A percentile compares a stretch with the other conserved stretches of the same genome.
Evolutionary conservation across 108 stramenopile genomes (phyloP).

Genomic region (Nitzschia sp.): DNA sequence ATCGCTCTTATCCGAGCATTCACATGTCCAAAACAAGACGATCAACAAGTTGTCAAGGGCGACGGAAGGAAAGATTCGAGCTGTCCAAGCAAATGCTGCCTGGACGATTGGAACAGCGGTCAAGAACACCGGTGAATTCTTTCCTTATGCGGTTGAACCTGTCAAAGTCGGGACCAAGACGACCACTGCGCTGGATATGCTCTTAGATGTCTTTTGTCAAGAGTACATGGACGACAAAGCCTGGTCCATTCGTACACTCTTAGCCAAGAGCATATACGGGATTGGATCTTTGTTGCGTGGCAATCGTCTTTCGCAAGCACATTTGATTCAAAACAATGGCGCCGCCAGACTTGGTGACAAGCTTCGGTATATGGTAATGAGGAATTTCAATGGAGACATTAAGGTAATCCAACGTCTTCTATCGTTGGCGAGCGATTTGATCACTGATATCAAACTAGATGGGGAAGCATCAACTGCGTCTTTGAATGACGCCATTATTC

Average conservation of each 20-base stretch:
- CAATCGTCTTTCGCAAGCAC: conserved; percentile 60
- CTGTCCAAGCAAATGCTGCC: conserved; percentile 75
- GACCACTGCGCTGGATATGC: conserved; percentile 32
- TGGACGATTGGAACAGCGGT: conserved; percentile 91
- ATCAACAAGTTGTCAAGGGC: conserved; percentile 9
- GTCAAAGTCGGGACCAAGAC: conserved; percentile 16
- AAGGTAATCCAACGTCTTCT: conserved; percentile 55
- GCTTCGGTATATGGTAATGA: conserved; percentile 4
- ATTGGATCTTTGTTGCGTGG: conserved; percentile 76
- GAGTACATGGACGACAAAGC: conserved; percentile 17
- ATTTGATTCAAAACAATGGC: conserved; percentile 43
- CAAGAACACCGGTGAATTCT: conserved; percentile 89
- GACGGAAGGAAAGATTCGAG: conserved; percentile 32
- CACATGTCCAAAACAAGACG: conserved; percentile 41
- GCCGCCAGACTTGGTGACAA: conserved; percentile 29
- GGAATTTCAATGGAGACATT: conserved; percentile 12
- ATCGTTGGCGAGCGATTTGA: conserved; percentile 54
- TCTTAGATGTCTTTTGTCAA: conserved; percentile 34
- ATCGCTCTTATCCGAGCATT: conserved; percentile 54
- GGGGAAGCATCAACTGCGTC: not conserved
- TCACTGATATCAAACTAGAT: conserved; percentile 56
- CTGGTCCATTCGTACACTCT: conserved; percentile 14
- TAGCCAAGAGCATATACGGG: conserved; percentile 56
- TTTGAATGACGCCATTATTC: conserved; percentile 30
- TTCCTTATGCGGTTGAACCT: conserved; percentile 73